Base-by-base conservation (phyloP, 1,284 basidiomycete species). In the Rhodotorula glutinis region DNA sequence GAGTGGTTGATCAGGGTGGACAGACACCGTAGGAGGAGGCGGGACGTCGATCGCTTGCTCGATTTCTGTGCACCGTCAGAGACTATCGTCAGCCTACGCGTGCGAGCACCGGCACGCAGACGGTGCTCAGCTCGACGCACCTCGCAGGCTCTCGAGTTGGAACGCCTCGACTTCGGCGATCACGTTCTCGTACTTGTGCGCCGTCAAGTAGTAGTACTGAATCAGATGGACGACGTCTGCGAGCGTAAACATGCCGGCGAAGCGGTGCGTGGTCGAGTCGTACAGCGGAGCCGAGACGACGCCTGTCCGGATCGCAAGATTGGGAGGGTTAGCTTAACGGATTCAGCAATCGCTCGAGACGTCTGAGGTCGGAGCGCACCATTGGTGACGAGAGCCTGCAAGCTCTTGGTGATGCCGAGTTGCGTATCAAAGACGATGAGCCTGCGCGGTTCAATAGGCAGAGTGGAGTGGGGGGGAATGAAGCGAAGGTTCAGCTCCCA, bases 221-320 rank as follows among this genome's bases (percentile, higher is more conserved):
- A 97, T 97, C 69, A 97, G 86, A 78, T 96, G 93, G 69, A 96
- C 95, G 77, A 96, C 91, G 78, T 96, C 93, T 66, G 92, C 86
- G 19, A 96, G 91, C 13, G 93, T 97, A 75, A 96, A 88, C 92
- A 97, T 96, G 69, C 93, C 92, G 5, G 91, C 91, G 76, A 97
- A 97, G 60, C 84, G 85, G 2, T 91, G 92, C 69, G 85, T 87
- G 68, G 91, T 88, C 77, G 91, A 93, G 81, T 95, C 93, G 91
- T 95, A 99, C n/a, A 98, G 82, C 5, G 96, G 95, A 5, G 96
- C 96, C 8, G 95, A 98, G 9, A 98, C 95, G 64, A 98, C 93
- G 70, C 92, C 93, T 95, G 75, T 10, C 10, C 17, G 1, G 19
- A 9, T 21, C 21, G 17, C n/a, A 2, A 11, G 33, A 3, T 21